Base-by-base conservation (phyloP, 768 basidiomycete genomes). In the Lyophyllum decastes region DNA sequence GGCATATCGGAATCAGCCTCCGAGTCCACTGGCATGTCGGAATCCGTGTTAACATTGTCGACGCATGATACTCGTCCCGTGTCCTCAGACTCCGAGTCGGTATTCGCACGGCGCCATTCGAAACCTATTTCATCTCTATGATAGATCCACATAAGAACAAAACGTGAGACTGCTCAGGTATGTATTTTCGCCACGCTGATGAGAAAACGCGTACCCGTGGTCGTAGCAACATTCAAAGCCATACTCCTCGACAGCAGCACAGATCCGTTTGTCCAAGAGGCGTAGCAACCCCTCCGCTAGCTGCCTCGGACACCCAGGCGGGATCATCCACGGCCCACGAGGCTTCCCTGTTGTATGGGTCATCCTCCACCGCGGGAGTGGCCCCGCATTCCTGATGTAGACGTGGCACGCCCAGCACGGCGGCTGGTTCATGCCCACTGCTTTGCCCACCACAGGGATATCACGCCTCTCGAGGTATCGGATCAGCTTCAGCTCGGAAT, bases 401-500 rank as follows among this genome's bases (percentile, higher is more conserved):
- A 52, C 34, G 48, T 58, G 38, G 26, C 63, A 64, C 12, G 58
- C 55, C 58, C 60, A 64, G 55, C 63, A 64, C 33, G 56, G 52
- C 40, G 60, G 60, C 34, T 49, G 55, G 41, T 51, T 64, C 46
- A 59, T 59, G 17, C 63, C 63, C 30, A 64, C 51, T 9, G 58
- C 33, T 12, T 50, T 25, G 6, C 55, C 60, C 33, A 61, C 47
- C 25, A 60, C 52, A 12, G 21, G 7, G 34, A 61, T 51, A 22
- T 34, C 27, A n/a, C 49, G 43, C 17, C 55, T 49, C 40, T 64
- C 63, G 45, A 64, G 52, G 50, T 64, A 61, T 2, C 30, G 55
- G n/a, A 59, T 55, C 47, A 64, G 33, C 40, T 59, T 55, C 26
- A 64, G 49, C 47, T 64, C 63, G 43, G 57, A 53, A 49, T 64